Evolutionary conservation across 352 stramenopile species (phyloP), one percentile per base, ranked within the genome.

Genomic region (Peronospora destructor): DNA sequence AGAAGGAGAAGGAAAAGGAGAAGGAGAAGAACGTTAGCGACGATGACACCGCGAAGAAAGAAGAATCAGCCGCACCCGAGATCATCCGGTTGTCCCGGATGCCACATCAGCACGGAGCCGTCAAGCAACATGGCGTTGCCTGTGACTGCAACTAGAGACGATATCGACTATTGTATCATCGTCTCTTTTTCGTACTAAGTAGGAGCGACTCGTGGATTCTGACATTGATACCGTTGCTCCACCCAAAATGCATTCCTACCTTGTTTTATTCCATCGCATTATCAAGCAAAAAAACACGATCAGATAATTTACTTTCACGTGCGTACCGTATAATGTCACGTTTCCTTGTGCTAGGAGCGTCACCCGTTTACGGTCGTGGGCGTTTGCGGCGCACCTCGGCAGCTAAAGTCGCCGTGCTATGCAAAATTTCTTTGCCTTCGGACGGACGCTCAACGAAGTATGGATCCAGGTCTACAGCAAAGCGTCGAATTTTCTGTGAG

Each of bases 401-500:
- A 21, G 78, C 79, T 16, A 92, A 53, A 6, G 78, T 92, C 8
- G 80, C 81, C 25, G 80, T 92, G 40, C 78, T 87, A 60, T 88
- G 75, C 16, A 88, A 55, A 35, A 92, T 88, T 47, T 92, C 81
- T 36, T 92, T 92, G 48, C 81, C 77, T 56, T 92, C 81, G 1
- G 77, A 87, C 19, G 81, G 81, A 10, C 81, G 73, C 51, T 90
- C 81, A 51, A 92, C 77, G 26, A 92, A 90, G 61, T 88, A 91
- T 49, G 82, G 79, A 30, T 91, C 80, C 37, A 93, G 37, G 49
- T 93, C 80, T 12, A 83, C 73, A 19, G 80, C 73, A 55, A 93
- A 90, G 19, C 82, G 73, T 23, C 79, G 76, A 47, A 93, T 88
- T 56, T 86, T 85, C 28, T 91, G 76, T 4, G 79, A 86, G 0